A percentile compares a stretch with the other conserved stretches of the same genome.
Conservation (phyloP, 176 grass and related monocot species). For the Oropetium thomaeum region DNA sequence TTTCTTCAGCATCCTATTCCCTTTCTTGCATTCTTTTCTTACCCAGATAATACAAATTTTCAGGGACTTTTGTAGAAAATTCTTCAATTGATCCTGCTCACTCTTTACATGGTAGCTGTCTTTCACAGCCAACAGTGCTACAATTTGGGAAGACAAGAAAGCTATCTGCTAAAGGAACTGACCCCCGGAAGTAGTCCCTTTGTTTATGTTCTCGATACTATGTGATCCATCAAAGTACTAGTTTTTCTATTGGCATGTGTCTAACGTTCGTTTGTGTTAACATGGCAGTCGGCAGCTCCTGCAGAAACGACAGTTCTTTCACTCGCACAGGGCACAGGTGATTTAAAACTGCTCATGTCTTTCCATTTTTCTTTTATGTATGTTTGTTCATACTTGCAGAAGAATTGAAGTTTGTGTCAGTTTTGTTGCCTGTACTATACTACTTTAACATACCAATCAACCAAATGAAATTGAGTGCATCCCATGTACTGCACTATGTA, state of each 20-base stretch:
- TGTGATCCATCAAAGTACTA: neutral
- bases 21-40: neutral
- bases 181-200: slow-evolving; percentile 83
- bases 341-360: slow-evolving; percentile 1
- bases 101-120: slow-evolving; percentile 59
- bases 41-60: slow-evolving; percentile 9
- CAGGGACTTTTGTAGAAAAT: slow-evolving; percentile 52
- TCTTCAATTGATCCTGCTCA: slow-evolving; percentile 70
- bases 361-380: neutral
- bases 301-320: slow-evolving; percentile 93
- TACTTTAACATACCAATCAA: neutral
- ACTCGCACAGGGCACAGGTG: slow-evolving; percentile 97
- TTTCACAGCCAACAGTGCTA: slow-evolving; percentile 69
- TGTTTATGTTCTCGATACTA: slow-evolving; percentile 23
- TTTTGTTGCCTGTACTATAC: neutral
- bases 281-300: slow-evolving; percentile 77
- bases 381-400: slow-evolving; percentile 11
- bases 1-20: neutral
- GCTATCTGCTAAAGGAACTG: slow-evolving; percentile 79
- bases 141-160: slow-evolving; percentile 97
- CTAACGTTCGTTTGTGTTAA: slow-evolving; percentile 23
- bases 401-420: neutral
- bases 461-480: neutral
- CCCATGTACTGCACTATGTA: neutral
- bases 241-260: slow-evolving; percentile 11